Conservation (phyloP, 2,329 filamentous ascomycete genomes). For the Ophiostoma tasmaniense region DNA sequence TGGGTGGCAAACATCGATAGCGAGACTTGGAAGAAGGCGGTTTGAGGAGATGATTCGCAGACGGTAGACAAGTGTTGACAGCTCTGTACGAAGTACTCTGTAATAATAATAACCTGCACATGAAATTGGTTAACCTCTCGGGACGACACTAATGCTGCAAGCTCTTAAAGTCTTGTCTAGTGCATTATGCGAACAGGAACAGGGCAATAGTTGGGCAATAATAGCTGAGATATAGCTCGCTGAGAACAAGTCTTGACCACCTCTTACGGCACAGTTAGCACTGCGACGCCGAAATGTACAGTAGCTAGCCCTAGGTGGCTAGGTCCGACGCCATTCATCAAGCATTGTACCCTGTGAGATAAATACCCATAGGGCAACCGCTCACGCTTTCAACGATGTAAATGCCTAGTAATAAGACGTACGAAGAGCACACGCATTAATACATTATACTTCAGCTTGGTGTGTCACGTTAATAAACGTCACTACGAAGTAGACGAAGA, state of each 20-base stretch:
- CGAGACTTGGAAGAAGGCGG: neutral
- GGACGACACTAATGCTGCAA: conserved; percentile 8
- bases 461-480: neutral
- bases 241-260: neutral
- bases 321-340: neutral
- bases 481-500: neutral
- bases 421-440: neutral
- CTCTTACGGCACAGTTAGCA: neutral
- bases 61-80: neutral
- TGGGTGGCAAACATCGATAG: neutral
- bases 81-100: too few species aligned
- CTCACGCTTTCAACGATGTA: too few species aligned
- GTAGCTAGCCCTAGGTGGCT: neutral
- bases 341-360: neutral
- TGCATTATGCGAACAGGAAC: neutral
- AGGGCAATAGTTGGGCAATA: neutral
- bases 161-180: conserved; percentile 7
- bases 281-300: neutral
- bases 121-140: neutral
- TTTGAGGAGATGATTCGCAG: neutral
- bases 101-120: neutral
- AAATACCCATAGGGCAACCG: neutral
- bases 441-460: neutral
- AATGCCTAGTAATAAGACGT: too few species aligned
- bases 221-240: conserved; percentile 4